Conservation (phyloP, 768 basidiomycete species). For the Coprinellus aureogranulatus region DNA sequence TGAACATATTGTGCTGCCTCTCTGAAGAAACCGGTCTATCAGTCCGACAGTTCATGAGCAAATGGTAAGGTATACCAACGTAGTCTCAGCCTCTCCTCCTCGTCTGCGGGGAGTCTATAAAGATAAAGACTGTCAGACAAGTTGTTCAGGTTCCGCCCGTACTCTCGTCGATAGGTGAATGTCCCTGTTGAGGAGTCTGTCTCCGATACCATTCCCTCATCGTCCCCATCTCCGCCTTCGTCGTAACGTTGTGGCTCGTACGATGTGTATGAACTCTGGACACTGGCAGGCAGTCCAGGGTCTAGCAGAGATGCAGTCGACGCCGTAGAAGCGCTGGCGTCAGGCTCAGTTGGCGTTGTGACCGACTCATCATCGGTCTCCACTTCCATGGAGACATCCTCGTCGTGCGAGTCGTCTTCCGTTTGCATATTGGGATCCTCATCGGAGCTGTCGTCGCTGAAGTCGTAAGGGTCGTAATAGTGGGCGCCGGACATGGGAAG, state of each 20-base stretch:
- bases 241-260: too few species aligned
- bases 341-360: background rate
- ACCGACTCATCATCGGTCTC: background rate
- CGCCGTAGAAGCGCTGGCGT: too few species aligned
- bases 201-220: too few species aligned
- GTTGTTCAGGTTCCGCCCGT: constrained; percentile 69
- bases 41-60: background rate
- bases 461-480: too few species aligned
- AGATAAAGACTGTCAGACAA: constrained; percentile 66
- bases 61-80: constrained; percentile 44
- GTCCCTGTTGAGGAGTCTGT: constrained; percentile 43
- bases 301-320: too few species aligned
- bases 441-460: too few species aligned
- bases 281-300: too few species aligned
- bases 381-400: background rate
- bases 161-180: constrained; percentile 60
- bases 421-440: too few species aligned
- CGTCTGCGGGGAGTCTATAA: constrained; percentile 75
- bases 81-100: constrained; percentile 69
- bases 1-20: constrained; percentile 65
- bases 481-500: too few species aligned
- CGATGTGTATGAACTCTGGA: too few species aligned
- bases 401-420: background rate
- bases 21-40: constrained; percentile 37
- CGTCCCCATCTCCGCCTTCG: too few species aligned